Evolutionary conservation across 345 rosid species (phyloP).

Genomic region (Euclidium syriacum): DNA sequence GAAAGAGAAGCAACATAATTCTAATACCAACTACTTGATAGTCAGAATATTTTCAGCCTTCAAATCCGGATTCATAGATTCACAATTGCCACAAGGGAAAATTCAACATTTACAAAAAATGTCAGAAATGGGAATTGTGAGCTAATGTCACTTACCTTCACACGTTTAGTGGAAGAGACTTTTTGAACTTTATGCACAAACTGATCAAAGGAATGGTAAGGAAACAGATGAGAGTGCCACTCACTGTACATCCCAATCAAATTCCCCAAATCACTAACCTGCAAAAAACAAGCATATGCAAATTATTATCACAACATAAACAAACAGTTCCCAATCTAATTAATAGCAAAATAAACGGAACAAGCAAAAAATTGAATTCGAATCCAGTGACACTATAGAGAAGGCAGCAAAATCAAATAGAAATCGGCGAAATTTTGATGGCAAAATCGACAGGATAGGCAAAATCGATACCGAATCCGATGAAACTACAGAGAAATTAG

Average conservation of each 20-base stretch:
- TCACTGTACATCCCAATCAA: slow-evolving; percentile 70
- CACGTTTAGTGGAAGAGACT: slow-evolving; percentile 71
- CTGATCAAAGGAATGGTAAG: slow-evolving; percentile 80
- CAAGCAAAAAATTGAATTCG: no score
- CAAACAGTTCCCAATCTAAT: neutral
- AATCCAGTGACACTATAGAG: no score
- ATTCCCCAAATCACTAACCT: slow-evolving; percentile 78
- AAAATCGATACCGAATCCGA: neutral
- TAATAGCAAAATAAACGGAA: neutral
- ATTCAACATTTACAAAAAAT: neutral
- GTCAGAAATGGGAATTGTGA: neutral
- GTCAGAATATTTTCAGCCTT: neutral
- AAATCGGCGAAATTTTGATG: no score
- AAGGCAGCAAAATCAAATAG: no score
- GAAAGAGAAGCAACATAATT: neutral
- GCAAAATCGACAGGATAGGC: neutral
- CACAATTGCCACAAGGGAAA: neutral
- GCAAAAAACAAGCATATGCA: neutral
- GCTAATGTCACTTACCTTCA: slow-evolving; percentile 57
- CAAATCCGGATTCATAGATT: neutral
- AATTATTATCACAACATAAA: neutral
- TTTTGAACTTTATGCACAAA: slow-evolving; percentile 77
- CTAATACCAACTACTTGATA: neutral
- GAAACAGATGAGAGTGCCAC: slow-evolving; percentile 80
- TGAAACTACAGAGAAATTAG: neutral